Evolutionary conservation across 257 asterid genomes (phyloP).

Genomic region (Rubia yunnanensis): DNA sequence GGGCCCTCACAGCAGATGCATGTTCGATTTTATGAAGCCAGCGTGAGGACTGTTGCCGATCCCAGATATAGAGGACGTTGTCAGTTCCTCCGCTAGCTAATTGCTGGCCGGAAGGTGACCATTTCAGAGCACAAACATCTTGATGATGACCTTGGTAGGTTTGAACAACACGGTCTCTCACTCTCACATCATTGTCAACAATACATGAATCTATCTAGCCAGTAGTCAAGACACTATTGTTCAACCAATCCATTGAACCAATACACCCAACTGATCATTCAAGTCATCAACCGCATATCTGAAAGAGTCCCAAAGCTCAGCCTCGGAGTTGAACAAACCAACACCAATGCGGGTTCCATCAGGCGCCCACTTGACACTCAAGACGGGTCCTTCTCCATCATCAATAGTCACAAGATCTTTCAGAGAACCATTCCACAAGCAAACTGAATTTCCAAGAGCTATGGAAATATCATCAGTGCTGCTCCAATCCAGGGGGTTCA

Average conservation of each 20-base stretch:
- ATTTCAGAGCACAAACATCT: slow-evolving; percentile 12
- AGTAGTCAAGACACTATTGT: slow-evolving; percentile 5
- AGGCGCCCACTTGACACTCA: too few relatives aligned
- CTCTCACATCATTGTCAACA: slow-evolving; percentile 10
- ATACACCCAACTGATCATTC: not conserved
- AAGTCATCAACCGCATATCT: slow-evolving; percentile 16
- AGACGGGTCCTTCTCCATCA: slow-evolving; percentile 47
- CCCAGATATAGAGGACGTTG: not conserved
- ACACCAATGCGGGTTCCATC: slow-evolving; percentile 39
- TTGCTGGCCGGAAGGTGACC: slow-evolving; percentile 11
- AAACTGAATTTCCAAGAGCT: slow-evolving; percentile 14
- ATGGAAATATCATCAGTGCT: slow-evolving; percentile 20
- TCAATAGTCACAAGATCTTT: slow-evolving; percentile 34
- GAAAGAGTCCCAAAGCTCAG: slow-evolving; percentile 54
- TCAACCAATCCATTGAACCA: slow-evolving; percentile 12
- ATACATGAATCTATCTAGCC: slow-evolving; percentile 7
- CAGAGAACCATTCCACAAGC: slow-evolving; percentile 41
- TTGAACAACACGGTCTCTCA: slow-evolving; percentile 3
- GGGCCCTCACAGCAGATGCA: too few relatives aligned
- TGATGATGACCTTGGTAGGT: slow-evolving; percentile 10
- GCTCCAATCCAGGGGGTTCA: slow-evolving; percentile 22
- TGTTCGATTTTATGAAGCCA: too few relatives aligned
- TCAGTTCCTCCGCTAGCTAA: slow-evolving; percentile 7
- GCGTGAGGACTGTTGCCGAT: too few relatives aligned
- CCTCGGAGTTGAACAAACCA: slow-evolving; percentile 48